Evolutionary conservation across 345 rosid species (phyloP), one percentile per base, ranked within the genome.

Genomic region (Dovyalis caffra): DNA sequence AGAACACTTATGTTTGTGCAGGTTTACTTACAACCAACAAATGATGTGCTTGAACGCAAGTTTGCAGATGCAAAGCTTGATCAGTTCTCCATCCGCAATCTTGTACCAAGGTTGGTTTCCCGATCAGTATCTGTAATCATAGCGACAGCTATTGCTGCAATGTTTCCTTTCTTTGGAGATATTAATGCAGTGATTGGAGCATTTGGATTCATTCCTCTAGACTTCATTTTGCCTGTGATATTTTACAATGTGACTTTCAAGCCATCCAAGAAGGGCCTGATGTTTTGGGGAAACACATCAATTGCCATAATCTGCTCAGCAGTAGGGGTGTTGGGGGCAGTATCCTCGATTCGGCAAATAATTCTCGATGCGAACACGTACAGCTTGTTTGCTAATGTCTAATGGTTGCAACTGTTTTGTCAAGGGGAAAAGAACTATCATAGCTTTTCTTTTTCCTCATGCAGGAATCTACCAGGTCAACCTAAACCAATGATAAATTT

Each of bases 131-230:
- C 85, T 1, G 83, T 85, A 69, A 69, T 83, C 37, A 62, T 61
- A 0, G 88, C 83, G 0, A 73, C 86, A 2, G 2, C 32, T 0
- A 0, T 86, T 9, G 88, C 91, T 1, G 80, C 84, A 15, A 83
- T 83, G 86, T n/a, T 88, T 34, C 91, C 91, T 12, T 86, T 88
- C 81, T 86, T 88, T 33, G 87, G 87, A 49, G 91, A 86, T 72
- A 80, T 86, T 73, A 68, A 81, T 83, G 87, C 87, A 4, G 37
- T 86, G 56, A 64, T 88, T 14, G 88, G 89, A 5, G 85, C 87
- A 45, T 86, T 86, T 25, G 87, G 89, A 1, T 77, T 77, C 83
- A 82, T 86, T 2, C 91, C 89, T 16, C 6, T 88, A 0, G 88
- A 88, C 72, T 84, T 85, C 62, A 80, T 80, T 23, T 57, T 76